Percentiles rank a stretch among this genome's conserved stretches.
These are phyloP conservation scores for Plasmodium coatneyi DNA, from an alignment of 169 alveolate species.

Conservation along the genomic window DNA sequence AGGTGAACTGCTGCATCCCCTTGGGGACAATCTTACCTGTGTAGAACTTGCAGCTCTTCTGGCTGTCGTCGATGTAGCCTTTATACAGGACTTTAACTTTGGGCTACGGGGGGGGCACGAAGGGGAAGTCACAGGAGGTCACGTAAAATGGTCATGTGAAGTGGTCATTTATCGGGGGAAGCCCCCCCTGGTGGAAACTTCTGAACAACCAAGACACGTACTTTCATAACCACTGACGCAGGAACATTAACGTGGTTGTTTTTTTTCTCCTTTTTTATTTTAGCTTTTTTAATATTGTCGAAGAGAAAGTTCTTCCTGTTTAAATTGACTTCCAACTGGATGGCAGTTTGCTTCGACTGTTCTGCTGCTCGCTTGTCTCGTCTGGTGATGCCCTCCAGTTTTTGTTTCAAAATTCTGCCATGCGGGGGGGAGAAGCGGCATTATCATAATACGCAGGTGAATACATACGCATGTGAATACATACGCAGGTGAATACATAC, in stretches of 20 bases:
- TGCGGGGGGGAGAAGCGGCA: background rate
- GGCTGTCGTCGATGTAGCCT: slow-evolving; percentile 53
- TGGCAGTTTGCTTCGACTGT: background rate
- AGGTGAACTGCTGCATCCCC: background rate
- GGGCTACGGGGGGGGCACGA: background rate
- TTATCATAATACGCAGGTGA: too few relatives aligned
- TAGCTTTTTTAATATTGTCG: slow-evolving; percentile 55
- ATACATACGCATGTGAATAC: too few relatives aligned
- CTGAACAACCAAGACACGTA: background rate
- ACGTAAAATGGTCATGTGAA: background rate
- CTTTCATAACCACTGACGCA: background rate
- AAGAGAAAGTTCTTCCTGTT: slow-evolving; percentile 36
- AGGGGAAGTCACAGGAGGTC: too few relatives aligned
- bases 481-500: too few relatives aligned
- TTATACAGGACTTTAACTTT: slow-evolving; percentile 33
- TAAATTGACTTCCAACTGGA: slow-evolving; percentile 3
- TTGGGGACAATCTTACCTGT: slow-evolving; percentile 13
- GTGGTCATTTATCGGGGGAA: background rate
- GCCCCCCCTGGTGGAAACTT: background rate
- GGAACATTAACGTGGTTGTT: background rate
- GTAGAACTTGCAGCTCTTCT: slow-evolving; percentile 44
- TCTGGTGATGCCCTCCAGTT: slow-evolving; percentile 35
- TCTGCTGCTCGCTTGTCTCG: slow-evolving; percentile 25
- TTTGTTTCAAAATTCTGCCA: slow-evolving; percentile 41
- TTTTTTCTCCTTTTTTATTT: slow-evolving; percentile 44